Evolutionary conservation across 2,329 filamentous ascomycete species (phyloP), one percentile per base, ranked within the genome.

Genomic region (Verticillium nonalfalfae): DNA sequence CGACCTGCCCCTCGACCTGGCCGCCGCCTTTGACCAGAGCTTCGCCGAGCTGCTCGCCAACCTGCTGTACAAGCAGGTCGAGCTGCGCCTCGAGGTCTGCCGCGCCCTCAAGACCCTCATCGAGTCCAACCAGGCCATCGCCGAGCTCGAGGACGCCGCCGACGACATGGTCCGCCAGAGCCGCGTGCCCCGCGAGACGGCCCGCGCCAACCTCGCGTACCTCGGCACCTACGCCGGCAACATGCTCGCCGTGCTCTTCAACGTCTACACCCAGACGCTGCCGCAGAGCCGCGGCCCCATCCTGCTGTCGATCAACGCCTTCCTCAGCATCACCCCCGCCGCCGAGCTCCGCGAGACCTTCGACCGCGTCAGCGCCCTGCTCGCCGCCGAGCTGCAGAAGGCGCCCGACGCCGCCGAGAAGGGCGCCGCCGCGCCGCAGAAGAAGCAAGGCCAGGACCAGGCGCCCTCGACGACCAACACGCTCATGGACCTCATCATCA

Each of bases 211-310:
- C 71, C 78, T 98, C 45, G 79, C 86, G n/a, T 89, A 96, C 72
- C 81, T 99, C 13, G 87, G 91, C 15, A 79, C 80, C 1, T 93
- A 95, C 71, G 84, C 94, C 1, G 89, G 89, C 63, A 98, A 98
- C 69, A 85, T 99, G 76, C 85, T 99, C 52, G 93, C 95, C 7
- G 94, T 98, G 0, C 80, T 99, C n/a, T 98, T 99, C 82, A 99
- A 99, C 72, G 94, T 99, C 55, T 99, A 99, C 78, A 97, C 91
- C 66, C 91, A 97, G 74, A 99, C 95, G 1, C 82, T 99, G 33
- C 94, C 95, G 2, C 92, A 97, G 71, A 95, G 91, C 70, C 85
- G 95, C 67, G 93, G 92, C 0, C 92, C 91, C 21, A 95, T 99
- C 60, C 80, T 99, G 38, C 91, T 94, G 73, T 97, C 93, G 64